phyloP scores from a whole-genome alignment of 805 yeast species.

The Middelhovenomyces tepae region DNA sequence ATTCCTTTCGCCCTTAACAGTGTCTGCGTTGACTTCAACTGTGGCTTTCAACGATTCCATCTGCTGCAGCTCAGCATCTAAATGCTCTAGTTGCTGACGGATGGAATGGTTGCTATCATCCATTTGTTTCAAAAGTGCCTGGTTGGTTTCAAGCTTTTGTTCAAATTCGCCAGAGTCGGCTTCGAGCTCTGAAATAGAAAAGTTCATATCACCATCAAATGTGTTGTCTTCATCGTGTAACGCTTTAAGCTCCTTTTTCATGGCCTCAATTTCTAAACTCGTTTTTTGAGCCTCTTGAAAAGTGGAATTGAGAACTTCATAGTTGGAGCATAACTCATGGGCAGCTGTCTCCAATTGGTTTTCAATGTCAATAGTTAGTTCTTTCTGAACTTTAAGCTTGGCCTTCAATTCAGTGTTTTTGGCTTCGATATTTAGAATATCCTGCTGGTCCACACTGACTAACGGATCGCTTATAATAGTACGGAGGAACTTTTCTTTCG shows the following conservation, averaged over 20 bases:
- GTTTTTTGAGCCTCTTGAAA: constrained; percentile 21
- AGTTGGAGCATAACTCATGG: constrained; percentile 11
- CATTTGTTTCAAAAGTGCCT: too few species aligned
- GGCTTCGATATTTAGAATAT: constrained; percentile 26
- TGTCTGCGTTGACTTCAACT: too few species aligned
- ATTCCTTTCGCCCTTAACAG: too few species aligned
- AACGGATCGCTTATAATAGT: constrained; percentile 34
- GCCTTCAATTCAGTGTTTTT: constrained; percentile 22
- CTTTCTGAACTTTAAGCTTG: constrained; percentile 24
- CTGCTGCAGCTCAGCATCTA: too few species aligned
- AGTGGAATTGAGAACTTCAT: constrained; percentile 17
- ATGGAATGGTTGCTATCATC: too few species aligned
- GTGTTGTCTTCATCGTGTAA: constrained; percentile 17
- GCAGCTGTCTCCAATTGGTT: constrained; percentile 14
- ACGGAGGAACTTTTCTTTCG: constrained; percentile 58
- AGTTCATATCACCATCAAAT: constrained; percentile 7
- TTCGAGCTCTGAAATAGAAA: constrained; percentile 10
- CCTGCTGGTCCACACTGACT: constrained; percentile 25
- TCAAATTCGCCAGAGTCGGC: constrained; percentile 9
- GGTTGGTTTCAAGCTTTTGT: constrained; percentile 12
- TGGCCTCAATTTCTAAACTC: constrained; percentile 23
- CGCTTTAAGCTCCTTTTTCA: constrained; percentile 26
- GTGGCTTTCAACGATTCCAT: too few species aligned
- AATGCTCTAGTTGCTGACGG: too few species aligned
- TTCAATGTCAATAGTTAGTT: constrained; percentile 16